phyloP scores from a whole-genome alignment of 805 yeast species.

The Candida sanyiensis region DNA sequence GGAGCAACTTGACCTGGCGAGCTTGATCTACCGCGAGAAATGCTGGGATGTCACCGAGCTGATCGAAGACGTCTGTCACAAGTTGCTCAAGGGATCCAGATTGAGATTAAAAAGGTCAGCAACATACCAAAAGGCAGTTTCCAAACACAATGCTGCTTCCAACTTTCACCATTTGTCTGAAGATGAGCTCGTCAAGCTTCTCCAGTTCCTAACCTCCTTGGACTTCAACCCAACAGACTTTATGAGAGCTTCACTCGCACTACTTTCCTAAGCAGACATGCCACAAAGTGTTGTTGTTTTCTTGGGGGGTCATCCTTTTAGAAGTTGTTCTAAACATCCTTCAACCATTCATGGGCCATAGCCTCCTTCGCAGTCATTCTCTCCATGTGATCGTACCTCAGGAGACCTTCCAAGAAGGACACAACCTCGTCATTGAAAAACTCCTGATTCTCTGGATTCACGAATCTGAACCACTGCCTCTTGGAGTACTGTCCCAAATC shows the following conservation, averaged over 20 bases:
- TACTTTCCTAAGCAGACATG: no score
- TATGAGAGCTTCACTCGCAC: conserved; percentile 1
- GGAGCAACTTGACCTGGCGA: background rate
- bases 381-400: conserved; percentile 82
- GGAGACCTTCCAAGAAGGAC: conserved; percentile 66
- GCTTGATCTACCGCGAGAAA: conserved; percentile 4
- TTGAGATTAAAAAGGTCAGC: no score
- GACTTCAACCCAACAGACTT: background rate
- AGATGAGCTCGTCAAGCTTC: background rate
- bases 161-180: background rate
- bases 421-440: conserved; percentile 50
- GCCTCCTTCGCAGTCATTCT: conserved; percentile 88
- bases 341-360: conserved; percentile 68
- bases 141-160: no score
- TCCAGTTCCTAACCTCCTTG: background rate
- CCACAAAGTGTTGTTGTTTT: no score
- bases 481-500: conserved; percentile 62
- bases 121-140: no score
- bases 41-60: background rate
- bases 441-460: conserved; percentile 47
- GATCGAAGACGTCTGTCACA: conserved; percentile 1
- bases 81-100: background rate
- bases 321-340: conserved; percentile 22
- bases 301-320: no score
- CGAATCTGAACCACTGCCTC: conserved; percentile 62